A percentile compares a stretch with the other conserved stretches of the same genome.
phyloP scores from a whole-genome alignment of 257 asterid species.

The Fraxinus americana region DNA sequence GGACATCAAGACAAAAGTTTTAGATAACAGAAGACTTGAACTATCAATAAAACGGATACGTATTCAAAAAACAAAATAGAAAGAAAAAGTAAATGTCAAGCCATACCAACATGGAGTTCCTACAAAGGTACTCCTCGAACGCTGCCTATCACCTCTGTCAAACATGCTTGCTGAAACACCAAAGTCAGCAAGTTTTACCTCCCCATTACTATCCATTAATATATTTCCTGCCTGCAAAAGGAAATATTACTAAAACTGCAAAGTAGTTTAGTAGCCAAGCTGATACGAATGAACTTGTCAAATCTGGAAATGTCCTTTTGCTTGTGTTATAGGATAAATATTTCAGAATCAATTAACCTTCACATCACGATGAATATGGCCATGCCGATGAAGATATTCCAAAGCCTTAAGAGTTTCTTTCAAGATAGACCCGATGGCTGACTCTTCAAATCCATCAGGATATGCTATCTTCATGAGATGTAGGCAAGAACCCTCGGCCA shows the following conservation, averaged over 20 bases:
- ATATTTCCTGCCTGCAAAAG: conserved; percentile 89
- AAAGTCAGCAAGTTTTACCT: conserved; percentile 94
- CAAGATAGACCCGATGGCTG: conserved; percentile 80
- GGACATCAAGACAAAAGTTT: conserved; percentile 23
- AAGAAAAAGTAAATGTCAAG: conserved; percentile 18
- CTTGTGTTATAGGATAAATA: conserved; percentile 8
- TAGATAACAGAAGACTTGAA: background rate
- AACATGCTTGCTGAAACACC: conserved; percentile 98
- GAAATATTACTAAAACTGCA: conserved; percentile 22
- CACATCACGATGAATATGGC: conserved; percentile 97
- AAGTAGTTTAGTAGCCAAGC: conserved; percentile 18
- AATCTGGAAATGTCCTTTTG: conserved; percentile 10
- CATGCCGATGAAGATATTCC: conserved; percentile 91
- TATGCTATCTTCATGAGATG: conserved; percentile 98
- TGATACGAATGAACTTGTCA: conserved; percentile 14
- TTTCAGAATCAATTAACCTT: conserved; percentile 55
- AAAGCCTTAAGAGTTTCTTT: conserved; percentile 97
- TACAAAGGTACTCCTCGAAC: conserved; percentile 95
- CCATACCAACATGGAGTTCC: conserved; percentile 99
- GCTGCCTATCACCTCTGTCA: conserved; percentile 96
- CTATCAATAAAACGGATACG: background rate
- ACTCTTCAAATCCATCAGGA: conserved; percentile 96
- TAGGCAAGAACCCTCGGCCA: conserved; percentile 98
- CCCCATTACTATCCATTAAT: conserved; percentile 83
- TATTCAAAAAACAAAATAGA: background rate